Evolutionary conservation across 83 land plant species (phyloP), one percentile per base, ranked within the genome.

Genomic region (Picea mariana): DNA sequence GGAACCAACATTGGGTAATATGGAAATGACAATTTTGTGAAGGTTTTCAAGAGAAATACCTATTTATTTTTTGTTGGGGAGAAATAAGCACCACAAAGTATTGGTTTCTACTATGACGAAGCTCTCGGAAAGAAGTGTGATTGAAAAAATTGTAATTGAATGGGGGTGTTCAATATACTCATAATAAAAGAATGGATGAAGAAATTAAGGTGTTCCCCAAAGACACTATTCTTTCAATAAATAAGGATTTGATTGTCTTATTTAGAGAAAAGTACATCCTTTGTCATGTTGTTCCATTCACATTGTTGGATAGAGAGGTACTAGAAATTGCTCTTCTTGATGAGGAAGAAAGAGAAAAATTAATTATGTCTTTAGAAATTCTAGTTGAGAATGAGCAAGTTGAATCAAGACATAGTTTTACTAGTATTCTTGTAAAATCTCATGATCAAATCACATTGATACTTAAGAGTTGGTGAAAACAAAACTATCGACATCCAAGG

Each of bases 211-310:
- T 88, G 49, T 84, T 97, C 80, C 95, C 98, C 6, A 98, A 98
- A 64, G 98, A 95, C 18, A 81, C 84, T 31, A 85, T 97, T 77
- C 92, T 95, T 59, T 90, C 96, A 17, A 89, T 95, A 83, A 93
- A 91, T 89, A 95, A 93, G 81, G 93, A 91, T 40, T 97, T 84
- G 80, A 79, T 97, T 49, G 90, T 90, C 6, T 88, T 95, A 68
- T 93, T 92, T 79, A 87, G 98, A 80, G 99, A 98, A n/a, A 97
- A 93, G 62, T 90, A 92, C 80, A 95, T 97, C 84, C 85, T 97
- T 55, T 93, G 95, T 9, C 85, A 85, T 31, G 84, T 86, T 27
- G 91, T 6, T 44, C 47, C 44, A 40, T 97, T 77, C 93, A 95
- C 31, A 27, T 27, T 27, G 31, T 27, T 27, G 31, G 31, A 27